Conservation (phyloP, 306 rosid genomes). For the Glycine tomentella region DNA sequence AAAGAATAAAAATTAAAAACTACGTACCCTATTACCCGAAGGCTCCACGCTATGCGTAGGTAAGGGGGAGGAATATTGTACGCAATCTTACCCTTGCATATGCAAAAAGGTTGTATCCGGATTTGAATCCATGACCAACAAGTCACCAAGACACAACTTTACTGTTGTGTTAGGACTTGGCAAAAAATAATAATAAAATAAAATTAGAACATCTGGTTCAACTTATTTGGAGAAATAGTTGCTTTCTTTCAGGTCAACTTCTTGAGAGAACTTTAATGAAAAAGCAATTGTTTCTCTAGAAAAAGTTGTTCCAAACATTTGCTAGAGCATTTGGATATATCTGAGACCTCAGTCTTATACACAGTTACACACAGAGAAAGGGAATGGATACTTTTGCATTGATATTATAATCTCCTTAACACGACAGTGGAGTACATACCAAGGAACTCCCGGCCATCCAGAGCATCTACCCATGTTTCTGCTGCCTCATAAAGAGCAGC, state of each 20-base stretch:
- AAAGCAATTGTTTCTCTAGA: not conserved
- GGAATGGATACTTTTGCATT: conserved; percentile 24
- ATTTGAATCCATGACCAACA: too few species aligned
- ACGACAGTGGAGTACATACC: conserved; percentile 60
- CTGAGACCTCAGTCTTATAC: conserved; percentile 16
- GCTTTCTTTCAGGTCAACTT: not conserved
- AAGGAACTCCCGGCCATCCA: conserved; percentile 83
- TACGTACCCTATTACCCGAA: too few species aligned
- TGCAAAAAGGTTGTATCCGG: too few species aligned
- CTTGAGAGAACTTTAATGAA: not conserved
- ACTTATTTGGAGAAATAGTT: not conserved
- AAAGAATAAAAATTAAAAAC: not conserved
- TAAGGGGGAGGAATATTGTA: too few species aligned
- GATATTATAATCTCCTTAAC: conserved; percentile 25
- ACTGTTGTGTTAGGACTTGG: not conserved
- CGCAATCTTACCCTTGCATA: too few species aligned
- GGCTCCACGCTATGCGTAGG: too few species aligned
- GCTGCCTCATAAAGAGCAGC: conserved; percentile 94
- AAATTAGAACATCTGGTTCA: not conserved
- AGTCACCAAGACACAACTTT: too few species aligned
- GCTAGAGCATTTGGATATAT: conserved; percentile 2
- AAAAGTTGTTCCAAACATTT: not conserved
- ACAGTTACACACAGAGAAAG: not conserved
- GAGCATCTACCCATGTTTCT: conserved; percentile 95
- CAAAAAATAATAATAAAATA: not conserved